Evolutionary conservation across 352 stramenopile species (phyloP).

Genomic region (Phytopythium ostracodes): DNA sequence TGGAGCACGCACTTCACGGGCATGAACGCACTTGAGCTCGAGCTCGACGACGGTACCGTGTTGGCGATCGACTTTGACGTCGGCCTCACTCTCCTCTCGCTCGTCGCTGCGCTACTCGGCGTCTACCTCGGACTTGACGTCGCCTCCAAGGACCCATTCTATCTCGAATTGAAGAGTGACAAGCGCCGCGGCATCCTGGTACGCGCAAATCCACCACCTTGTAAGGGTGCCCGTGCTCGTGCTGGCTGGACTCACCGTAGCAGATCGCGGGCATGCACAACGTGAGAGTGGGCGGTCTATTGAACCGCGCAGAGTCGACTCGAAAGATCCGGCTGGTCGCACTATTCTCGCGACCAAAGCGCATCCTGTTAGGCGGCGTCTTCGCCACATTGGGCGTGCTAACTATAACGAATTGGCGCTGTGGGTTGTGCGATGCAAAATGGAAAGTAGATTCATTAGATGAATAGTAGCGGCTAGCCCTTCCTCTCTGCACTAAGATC

Average conservation of each 20-base stretch:
- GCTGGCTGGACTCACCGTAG: too few species aligned
- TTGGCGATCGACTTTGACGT: slow-evolving; percentile 35
- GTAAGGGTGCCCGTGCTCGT: too few species aligned
- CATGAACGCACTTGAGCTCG: slow-evolving; percentile 33
- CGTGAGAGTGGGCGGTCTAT: too few species aligned
- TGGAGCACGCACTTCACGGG: slow-evolving; percentile 54
- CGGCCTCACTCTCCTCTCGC: slow-evolving; percentile 30
- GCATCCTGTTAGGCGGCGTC: slow-evolving; percentile 28
- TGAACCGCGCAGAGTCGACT: slow-evolving; percentile 7
- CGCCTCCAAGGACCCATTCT: slow-evolving; percentile 41
- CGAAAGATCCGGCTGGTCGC: slow-evolving; percentile 22
- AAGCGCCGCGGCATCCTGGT: too few species aligned
- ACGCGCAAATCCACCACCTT: too few species aligned
- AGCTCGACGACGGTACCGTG: slow-evolving; percentile 14
- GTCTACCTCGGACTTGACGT: slow-evolving; percentile 41
- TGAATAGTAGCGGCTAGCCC: too few species aligned
- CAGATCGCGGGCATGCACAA: too few species aligned
- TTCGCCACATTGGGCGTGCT: slow-evolving; percentile 37
- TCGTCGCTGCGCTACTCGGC: slow-evolving; percentile 32
- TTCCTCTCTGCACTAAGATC: too few species aligned
- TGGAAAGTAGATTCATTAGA: too few species aligned
- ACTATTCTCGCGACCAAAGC: slow-evolving; percentile 37
- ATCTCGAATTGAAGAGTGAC: slow-evolving; percentile 9
- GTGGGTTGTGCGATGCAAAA: too few species aligned
- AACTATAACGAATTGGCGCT: too few species aligned